A percentile compares a stretch with the other conserved stretches of the same genome.
Evolutionary conservation across 2,329 filamentous ascomycete species (phyloP).

Genomic region (Colletotrichum agaves): DNA sequence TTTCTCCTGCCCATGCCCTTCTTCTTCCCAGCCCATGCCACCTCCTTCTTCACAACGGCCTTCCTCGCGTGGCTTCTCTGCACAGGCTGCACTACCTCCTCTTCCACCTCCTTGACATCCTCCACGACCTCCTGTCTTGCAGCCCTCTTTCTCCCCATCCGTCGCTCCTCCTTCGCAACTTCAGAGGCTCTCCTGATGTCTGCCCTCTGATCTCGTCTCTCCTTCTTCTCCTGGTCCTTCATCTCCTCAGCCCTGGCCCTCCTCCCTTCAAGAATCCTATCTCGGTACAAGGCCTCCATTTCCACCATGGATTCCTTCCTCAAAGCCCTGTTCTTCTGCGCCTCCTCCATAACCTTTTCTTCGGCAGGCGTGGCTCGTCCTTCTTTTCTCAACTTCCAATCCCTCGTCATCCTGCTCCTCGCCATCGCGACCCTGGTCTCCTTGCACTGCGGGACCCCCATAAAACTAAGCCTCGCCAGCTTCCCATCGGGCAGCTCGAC

Average conservation of each 20-base stretch:
- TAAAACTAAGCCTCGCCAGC: slow-evolving; percentile 11
- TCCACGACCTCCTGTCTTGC: background rate
- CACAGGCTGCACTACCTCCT: background rate
- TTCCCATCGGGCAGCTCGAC: slow-evolving; percentile 21
- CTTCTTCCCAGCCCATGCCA: no score
- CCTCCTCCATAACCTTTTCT: slow-evolving; percentile 1
- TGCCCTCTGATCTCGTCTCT: background rate
- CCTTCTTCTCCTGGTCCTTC: background rate
- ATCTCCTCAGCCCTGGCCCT: background rate
- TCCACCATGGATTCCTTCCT: background rate
- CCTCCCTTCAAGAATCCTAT: background rate
- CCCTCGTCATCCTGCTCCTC: background rate
- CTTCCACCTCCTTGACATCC: background rate
- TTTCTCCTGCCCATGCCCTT: no score
- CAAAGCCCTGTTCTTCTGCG: background rate
- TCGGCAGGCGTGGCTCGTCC: slow-evolving; percentile 15
- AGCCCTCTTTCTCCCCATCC: slow-evolving; percentile 1
- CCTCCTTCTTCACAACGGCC: no score
- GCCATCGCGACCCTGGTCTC: slow-evolving; percentile 10
- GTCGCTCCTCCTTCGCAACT: background rate
- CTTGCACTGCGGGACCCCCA: slow-evolving; percentile 21
- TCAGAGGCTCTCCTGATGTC: background rate
- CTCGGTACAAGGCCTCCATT: background rate
- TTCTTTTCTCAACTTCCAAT: background rate
- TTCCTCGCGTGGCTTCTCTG: no score